phyloP scores from a whole-genome alignment of 2,329 filamentous ascomycete species.

The Hirsutella minnesotensis region DNA sequence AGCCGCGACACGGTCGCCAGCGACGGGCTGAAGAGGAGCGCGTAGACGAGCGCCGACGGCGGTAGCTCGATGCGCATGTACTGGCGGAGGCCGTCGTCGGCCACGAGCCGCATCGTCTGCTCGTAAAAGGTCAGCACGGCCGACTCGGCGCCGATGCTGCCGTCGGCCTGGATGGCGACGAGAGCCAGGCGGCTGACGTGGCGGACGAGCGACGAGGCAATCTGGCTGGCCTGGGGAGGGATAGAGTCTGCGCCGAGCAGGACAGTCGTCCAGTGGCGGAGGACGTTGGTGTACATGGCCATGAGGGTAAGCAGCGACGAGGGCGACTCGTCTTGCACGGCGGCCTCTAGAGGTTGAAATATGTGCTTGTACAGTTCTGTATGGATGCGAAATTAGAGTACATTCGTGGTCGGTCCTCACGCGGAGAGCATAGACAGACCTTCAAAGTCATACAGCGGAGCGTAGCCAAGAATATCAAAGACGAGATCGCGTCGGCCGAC shows the following conservation, averaged over 20 bases:
- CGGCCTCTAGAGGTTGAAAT: conserved; percentile 39
- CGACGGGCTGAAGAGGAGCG: conserved; percentile 54
- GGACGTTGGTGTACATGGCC: conserved; percentile 52
- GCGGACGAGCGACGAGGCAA: conserved; percentile 29
- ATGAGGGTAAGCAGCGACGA: conserved; percentile 49
- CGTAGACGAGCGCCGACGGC: conserved; percentile 55
- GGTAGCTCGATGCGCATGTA: conserved; percentile 58
- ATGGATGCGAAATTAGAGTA: not conserved
- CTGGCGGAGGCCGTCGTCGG: conserved; percentile 34
- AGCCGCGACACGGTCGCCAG: conserved; percentile 54
- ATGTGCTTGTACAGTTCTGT: conserved; percentile 38
- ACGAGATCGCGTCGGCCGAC: conserved; percentile 38
- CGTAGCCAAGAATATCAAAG: conserved; percentile 44
- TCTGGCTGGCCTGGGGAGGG: conserved; percentile 21
- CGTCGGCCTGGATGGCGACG: conserved; percentile 44
- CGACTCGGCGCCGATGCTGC: conserved; percentile 32
- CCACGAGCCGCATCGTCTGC: conserved; percentile 43
- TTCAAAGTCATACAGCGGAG: conserved; percentile 42
- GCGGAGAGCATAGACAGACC: conserved; percentile 25
- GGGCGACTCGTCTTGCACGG: conserved; percentile 34
- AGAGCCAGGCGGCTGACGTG: conserved; percentile 45
- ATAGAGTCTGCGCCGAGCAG: conserved; percentile 28
- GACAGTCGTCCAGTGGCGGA: conserved; percentile 45
- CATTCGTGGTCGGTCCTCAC: not conserved
- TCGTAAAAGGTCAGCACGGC: conserved; percentile 61